Percentiles rank a stretch among this genome's conserved stretches.
phyloP scores from a whole-genome alignment of 176 grass and related monocot species.

The Oryza brachyantha region DNA sequence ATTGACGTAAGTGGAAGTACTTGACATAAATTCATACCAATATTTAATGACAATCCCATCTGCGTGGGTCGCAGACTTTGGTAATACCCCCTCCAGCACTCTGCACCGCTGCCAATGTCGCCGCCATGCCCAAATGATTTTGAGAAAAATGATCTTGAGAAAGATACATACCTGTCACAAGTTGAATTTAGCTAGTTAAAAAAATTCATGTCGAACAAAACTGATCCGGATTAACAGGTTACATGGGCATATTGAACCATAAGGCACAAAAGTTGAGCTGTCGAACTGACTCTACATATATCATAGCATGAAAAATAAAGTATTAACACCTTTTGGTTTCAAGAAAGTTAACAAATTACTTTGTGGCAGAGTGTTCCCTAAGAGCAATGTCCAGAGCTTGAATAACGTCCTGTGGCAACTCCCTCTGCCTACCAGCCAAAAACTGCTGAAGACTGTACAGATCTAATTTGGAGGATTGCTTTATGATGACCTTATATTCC shows the following conservation, averaged over 20 bases:
- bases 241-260: background rate
- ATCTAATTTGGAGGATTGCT: constrained; percentile 38
- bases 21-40: constrained; percentile 38
- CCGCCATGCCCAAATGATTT: constrained; percentile 29
- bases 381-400: constrained; percentile 79
- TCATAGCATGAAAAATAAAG: background rate
- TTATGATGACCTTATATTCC: constrained; percentile 56
- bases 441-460: constrained; percentile 49
- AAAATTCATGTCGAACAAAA: background rate
- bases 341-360: too few relatives aligned
- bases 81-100: constrained; percentile 84
- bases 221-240: background rate
- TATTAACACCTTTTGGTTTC: too few relatives aligned
- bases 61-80: constrained; percentile 79
- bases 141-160: constrained; percentile 81
- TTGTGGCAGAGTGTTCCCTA: constrained; percentile 35
- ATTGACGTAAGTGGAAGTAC: too few relatives aligned
- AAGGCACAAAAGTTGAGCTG: background rate
- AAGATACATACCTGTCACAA: constrained; percentile 48
- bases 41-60: constrained; percentile 76
- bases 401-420: constrained; percentile 61
- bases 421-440: constrained; percentile 37
- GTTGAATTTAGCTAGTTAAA: background rate
- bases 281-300: background rate
- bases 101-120: constrained; percentile 45